Percentiles rank a stretch among this genome's conserved stretches.
Conservation (phyloP, 2,329 filamentous ascomycete genomes). For the Beauveria australis region DNA sequence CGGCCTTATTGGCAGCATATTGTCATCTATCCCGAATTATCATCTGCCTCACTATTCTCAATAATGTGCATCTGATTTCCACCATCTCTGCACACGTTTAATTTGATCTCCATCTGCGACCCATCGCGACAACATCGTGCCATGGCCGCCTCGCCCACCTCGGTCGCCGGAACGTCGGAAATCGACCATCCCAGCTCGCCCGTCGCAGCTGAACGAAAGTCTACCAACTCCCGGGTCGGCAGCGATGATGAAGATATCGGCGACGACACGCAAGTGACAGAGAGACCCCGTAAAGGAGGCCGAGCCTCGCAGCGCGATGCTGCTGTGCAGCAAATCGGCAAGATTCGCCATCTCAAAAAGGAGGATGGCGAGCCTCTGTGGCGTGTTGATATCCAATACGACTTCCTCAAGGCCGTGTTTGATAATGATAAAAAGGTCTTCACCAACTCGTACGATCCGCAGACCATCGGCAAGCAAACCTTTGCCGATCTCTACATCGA, state of each 20-base stretch:
- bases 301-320: constrained; percentile 28
- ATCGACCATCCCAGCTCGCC: constrained; percentile 40
- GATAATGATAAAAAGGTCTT: constrained; percentile 70
- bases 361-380: constrained; percentile 81
- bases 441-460: constrained; percentile 76
- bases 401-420: constrained; percentile 74
- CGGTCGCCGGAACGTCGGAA: constrained; percentile 35
- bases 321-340: constrained; percentile 42
- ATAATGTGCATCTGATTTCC: constrained; percentile 6
- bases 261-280: constrained; percentile 35
- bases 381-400: constrained; percentile 82
- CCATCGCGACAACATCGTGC: constrained; percentile 4
- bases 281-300: constrained; percentile 28
- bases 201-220: constrained; percentile 32
- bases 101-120: constrained; percentile 4
- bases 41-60: not conserved
- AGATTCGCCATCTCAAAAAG: constrained; percentile 80
- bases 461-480: constrained; percentile 53
- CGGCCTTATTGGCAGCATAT: not conserved
- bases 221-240: constrained; percentile 35
- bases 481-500: constrained; percentile 98
- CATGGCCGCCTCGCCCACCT: constrained; percentile 35
- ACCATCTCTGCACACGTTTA: constrained; percentile 1
- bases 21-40: not conserved
- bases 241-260: constrained; percentile 39